Base-by-base conservation (phyloP, 1,284 basidiomycete species). In the Rhodotorula sp. region DNA sequence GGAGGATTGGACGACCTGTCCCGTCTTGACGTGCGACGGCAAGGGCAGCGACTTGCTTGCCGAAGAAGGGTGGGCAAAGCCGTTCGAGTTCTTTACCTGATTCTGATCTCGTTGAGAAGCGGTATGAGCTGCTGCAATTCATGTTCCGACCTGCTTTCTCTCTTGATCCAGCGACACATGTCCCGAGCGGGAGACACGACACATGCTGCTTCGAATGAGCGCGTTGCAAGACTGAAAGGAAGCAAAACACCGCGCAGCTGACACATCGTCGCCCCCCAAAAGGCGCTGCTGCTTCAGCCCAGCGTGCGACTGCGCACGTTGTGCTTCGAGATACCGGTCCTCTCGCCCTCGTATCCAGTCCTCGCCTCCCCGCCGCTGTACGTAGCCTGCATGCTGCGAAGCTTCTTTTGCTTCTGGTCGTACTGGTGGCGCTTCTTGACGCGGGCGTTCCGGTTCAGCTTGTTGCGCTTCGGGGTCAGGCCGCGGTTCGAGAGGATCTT, bases 341-440 rank as follows among this genome's bases (percentile, higher is more conserved):
- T 83, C 77, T 87, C 86, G 76, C 86, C 86, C 34, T 80, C 78
- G 78, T 87, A 87, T 18, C 70, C 70, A 1, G 49, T 63, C 34
- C 70, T 49, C 57, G 64, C 39, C 48, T 80, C 77, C 3, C 83
- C 83, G 71, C 92, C 92, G 81, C 91, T 94, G 86, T 88, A 97
- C 39, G 93, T 86, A 29, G 93, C 89, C 81, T 92, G 90, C 82
- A 94, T 92, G 46, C 90, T 93, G 39, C 89, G 85, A 26, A 97
- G 85, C 83, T 90, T 93, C 85, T 91, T 92, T 85, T 95, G 91
- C 71, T 93, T 94, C 83, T 96, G 90, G 79, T 94, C 93, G 85
- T 90, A 97, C 79, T 88, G 90, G 81, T 90, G 86, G 62, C 91
- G 87, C 83, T 97, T 97, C 87, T 97, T 97, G 82, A 97, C 93